phyloP scores from a whole-genome alignment of 768 basidiomycete species.

The Termitomyces sp. region DNA sequence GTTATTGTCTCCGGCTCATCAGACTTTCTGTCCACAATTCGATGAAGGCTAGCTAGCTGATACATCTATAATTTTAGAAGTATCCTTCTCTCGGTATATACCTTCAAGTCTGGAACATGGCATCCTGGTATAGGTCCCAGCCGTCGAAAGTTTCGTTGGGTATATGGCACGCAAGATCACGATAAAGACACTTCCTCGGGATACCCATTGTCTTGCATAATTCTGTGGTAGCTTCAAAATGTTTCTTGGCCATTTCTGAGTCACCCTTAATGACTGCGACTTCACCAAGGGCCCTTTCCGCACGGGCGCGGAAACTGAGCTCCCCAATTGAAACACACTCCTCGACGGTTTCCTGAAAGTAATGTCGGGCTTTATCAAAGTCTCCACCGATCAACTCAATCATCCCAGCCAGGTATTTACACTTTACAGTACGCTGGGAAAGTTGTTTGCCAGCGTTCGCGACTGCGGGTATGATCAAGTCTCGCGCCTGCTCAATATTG shows the following conservation, averaged over 20 bases:
- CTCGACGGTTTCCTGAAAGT: not conserved
- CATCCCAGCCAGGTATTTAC: slow-evolving; percentile 1
- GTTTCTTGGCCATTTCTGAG: not conserved
- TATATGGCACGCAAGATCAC: not conserved
- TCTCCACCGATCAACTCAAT: slow-evolving; percentile 2
- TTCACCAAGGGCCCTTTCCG: slow-evolving; percentile 7
- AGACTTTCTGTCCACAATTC: too few species aligned
- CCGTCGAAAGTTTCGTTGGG: slow-evolving; percentile 1
- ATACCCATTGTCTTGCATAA: slow-evolving; percentile 6
- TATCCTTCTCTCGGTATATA: too few species aligned
- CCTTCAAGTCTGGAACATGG: not conserved
- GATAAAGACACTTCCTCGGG: not conserved
- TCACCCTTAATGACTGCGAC: slow-evolving; percentile 1
- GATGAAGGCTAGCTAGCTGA: too few species aligned
- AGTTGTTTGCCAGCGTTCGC: not conserved
- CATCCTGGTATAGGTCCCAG: slow-evolving; percentile 3
- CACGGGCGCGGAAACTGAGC: not conserved
- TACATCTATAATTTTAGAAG: too few species aligned
- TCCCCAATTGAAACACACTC: not conserved
- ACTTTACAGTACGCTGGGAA: not conserved
- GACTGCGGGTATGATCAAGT: not conserved
- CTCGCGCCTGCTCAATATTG: not conserved
- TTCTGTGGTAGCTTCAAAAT: not conserved
- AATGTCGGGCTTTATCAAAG: not conserved
- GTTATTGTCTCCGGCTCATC: too few species aligned